Conservation (phyloP, 2,329 filamentous ascomycete genomes). For the Chlorencoelia australis region DNA sequence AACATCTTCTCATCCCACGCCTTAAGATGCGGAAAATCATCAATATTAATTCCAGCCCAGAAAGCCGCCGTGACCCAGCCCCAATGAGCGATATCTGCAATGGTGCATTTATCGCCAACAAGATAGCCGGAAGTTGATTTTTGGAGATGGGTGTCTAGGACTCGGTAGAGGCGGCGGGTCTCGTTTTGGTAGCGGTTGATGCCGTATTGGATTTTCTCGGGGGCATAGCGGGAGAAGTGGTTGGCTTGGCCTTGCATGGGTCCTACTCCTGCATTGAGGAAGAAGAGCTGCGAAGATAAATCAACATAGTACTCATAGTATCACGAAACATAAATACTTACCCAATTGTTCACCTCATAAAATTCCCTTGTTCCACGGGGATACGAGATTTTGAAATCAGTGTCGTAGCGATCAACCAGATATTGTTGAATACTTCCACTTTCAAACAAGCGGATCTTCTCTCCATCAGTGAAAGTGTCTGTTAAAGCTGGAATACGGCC, state of each 20-base stretch:
- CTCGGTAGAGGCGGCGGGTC: conserved; percentile 69
- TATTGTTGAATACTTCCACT: conserved; percentile 79
- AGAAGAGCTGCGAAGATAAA: conserved; percentile 37
- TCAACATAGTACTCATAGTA: neutral
- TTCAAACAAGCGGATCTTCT: conserved; percentile 70
- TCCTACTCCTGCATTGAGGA: conserved; percentile 70
- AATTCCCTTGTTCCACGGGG: conserved; percentile 62
- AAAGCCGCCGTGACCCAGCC: conserved; percentile 19
- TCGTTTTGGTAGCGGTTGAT: conserved; percentile 77
- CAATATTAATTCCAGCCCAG: conserved; percentile 53
- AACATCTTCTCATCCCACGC: conserved; percentile 68
- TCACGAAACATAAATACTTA: conserved; percentile 25
- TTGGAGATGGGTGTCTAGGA: conserved; percentile 62
- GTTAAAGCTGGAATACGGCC: conserved; percentile 83
- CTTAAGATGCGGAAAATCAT: conserved; percentile 66
- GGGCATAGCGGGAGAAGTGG: conserved; percentile 75
- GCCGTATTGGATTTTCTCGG: conserved; percentile 73
- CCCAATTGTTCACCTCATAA: conserved; percentile 74
- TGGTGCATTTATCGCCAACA: conserved; percentile 58
- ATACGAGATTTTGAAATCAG: conserved; percentile 73
- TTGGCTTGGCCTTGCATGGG: conserved; percentile 81
- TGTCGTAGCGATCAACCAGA: conserved; percentile 71
- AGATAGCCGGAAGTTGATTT: conserved; percentile 46
- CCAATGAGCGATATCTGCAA: conserved; percentile 62
- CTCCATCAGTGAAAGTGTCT: conserved; percentile 65